These are phyloP conservation scores for Beauveria rudraprayagi DNA, from an alignment of 2,329 filamentous ascomycete species.

Conservation along the genomic window DNA sequence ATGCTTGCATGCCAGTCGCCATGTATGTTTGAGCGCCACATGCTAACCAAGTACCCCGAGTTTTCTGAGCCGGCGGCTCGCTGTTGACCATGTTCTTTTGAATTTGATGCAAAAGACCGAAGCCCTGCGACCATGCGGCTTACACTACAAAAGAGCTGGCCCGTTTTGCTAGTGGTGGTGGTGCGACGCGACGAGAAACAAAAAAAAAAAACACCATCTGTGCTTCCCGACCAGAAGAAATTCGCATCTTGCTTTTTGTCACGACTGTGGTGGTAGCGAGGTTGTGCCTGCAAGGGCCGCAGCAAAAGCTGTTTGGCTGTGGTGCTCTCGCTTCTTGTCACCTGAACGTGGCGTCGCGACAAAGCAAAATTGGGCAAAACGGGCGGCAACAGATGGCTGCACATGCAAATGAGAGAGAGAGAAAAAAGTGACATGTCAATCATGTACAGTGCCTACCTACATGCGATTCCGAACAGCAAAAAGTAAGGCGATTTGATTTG, in stretches of 20 bases:
- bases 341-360: constrained; percentile 2
- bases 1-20: neutral
- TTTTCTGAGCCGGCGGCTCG: neutral
- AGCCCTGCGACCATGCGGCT: too few species aligned
- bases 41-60: neutral
- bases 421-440: constrained; percentile 5
- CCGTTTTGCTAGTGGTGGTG: too few species aligned
- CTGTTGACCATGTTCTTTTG: neutral
- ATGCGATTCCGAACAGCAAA: neutral
- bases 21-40: neutral
- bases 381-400: neutral
- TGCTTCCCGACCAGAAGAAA: too few species aligned
- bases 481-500: neutral
- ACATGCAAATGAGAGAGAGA: neutral
- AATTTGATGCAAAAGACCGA: too few species aligned
- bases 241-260: neutral
- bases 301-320: neutral
- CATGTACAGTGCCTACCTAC: neutral
- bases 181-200: too few species aligned
- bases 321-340: neutral
- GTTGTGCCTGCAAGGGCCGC: neutral
- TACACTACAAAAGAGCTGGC: too few species aligned
- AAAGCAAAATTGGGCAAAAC: constrained; percentile 1
- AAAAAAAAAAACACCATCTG: too few species aligned
- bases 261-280: too few species aligned